These are phyloP conservation scores for Geotrichum carabidarum DNA, from an alignment of 1,139 yeast species.

Conservation along the genomic window DNA sequence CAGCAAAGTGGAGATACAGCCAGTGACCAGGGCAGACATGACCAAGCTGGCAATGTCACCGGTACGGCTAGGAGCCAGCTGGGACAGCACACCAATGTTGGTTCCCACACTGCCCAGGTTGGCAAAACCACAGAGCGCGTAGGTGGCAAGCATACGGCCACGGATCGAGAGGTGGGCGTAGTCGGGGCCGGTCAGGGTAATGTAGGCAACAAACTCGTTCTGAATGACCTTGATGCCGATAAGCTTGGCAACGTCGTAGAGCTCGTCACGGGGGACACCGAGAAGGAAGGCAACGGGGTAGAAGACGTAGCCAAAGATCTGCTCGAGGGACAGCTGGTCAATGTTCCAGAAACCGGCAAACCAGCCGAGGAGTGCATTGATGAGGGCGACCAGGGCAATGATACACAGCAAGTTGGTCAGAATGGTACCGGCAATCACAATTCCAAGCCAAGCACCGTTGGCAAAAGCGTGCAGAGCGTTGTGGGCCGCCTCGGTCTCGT, in stretches of 20 bases:
- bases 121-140: conserved; percentile 62
- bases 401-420: conserved; percentile 59
- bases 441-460: conserved; percentile 58
- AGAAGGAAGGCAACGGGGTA: conserved; percentile 60
- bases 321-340: conserved; percentile 48
- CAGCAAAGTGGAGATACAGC: conserved; percentile 52
- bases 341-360: conserved; percentile 56
- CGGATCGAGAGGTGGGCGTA: conserved; percentile 50
- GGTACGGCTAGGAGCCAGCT: conserved; percentile 51
- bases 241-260: conserved; percentile 48
- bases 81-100: conserved; percentile 57
- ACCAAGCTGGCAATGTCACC: conserved; percentile 49
- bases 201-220: conserved; percentile 60
- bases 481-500: conserved; percentile 43
- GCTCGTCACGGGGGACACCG: conserved; percentile 57
- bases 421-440: conserved; percentile 56
- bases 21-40: conserved; percentile 50
- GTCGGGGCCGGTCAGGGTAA: conserved; percentile 43
- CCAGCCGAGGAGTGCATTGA: conserved; percentile 58
- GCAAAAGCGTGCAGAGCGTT: conserved; percentile 63
- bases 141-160: conserved; percentile 56
- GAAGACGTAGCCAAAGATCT: conserved; percentile 54
- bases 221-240: conserved; percentile 58
- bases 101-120: conserved; percentile 63
- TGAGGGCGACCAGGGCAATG: conserved; percentile 55